Conservation (phyloP, 2,329 filamentous ascomycete species). For the Pyricularia sp. region DNA sequence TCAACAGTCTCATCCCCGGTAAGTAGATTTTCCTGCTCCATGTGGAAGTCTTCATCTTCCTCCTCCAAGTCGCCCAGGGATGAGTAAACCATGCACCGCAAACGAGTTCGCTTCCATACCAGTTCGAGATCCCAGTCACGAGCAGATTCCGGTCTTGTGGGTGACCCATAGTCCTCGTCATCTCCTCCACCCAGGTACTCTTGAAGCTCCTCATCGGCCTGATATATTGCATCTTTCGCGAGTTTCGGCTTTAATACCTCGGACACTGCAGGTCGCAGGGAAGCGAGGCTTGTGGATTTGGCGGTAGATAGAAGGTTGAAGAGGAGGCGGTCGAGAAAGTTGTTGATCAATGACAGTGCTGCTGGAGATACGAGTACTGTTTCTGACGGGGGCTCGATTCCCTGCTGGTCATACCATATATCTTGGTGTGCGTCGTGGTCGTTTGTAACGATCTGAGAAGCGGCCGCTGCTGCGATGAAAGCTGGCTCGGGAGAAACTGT, state of each 20-base stretch:
- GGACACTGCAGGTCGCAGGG: slow-evolving; percentile 70
- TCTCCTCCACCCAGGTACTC: slow-evolving; percentile 78
- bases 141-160: slow-evolving; percentile 28
- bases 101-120: slow-evolving; percentile 84
- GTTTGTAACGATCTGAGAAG: slow-evolving; percentile 84
- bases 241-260: slow-evolving; percentile 86
- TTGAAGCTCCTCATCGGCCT: slow-evolving; percentile 42
- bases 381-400: slow-evolving; percentile 54
- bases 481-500: slow-evolving; percentile 67
- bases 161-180: slow-evolving; percentile 61
- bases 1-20: slow-evolving; percentile 47
- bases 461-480: slow-evolving; percentile 82
- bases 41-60: slow-evolving; percentile 86
- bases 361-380: slow-evolving; percentile 63
- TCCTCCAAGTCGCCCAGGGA: slow-evolving; percentile 95
- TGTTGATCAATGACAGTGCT: slow-evolving; percentile 74
- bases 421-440: slow-evolving; percentile 70
- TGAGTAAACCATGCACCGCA: slow-evolving; percentile 97
- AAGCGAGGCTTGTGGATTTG: slow-evolving; percentile 65
- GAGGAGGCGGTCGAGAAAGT: slow-evolving; percentile 85
- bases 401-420: slow-evolving; percentile 60
- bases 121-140: slow-evolving; percentile 82
- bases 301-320: slow-evolving; percentile 81
- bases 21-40: slow-evolving; percentile 68
- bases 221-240: slow-evolving; percentile 51